A percentile compares a stretch with the other conserved stretches of the same genome.
phyloP scores from a whole-genome alignment of 495 filamentous ascomycete species.

The Astrocystis sublimbata region DNA sequence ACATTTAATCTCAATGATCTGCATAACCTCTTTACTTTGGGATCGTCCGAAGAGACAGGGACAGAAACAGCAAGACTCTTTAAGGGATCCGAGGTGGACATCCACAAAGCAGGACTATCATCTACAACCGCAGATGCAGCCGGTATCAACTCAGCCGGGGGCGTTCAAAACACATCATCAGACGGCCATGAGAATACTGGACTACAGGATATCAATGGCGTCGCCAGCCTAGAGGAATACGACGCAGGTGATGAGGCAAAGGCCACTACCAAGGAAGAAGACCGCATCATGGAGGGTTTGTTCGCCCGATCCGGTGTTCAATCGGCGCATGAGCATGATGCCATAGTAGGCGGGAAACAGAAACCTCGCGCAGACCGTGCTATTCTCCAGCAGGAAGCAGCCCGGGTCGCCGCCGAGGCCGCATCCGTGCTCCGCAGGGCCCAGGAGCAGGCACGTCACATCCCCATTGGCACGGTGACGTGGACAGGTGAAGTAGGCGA shows the following conservation, averaged over 20 bases:
- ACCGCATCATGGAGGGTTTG: conserved; percentile 80
- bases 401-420: conserved; percentile 73
- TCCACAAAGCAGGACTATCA: conserved; percentile 36
- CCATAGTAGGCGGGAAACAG: conserved; percentile 70
- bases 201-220: conserved; percentile 38
- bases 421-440: conserved; percentile 71
- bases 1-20: conserved; percentile 83
- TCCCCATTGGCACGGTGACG: conserved; percentile 82
- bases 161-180: conserved; percentile 33
- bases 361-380: conserved; percentile 65
- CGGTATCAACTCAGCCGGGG: background rate
- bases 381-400: conserved; percentile 79
- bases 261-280: conserved; percentile 42
- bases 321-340: conserved; percentile 83
- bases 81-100: conserved; percentile 69
- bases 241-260: conserved; percentile 40
- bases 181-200: conserved; percentile 32
- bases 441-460: conserved; percentile 64
- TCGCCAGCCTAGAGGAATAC: conserved; percentile 41
- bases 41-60: conserved; percentile 61
- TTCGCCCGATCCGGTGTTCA: conserved; percentile 84
- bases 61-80: conserved; percentile 88
- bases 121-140: conserved; percentile 15
- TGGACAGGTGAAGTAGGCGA: conserved; percentile 88
- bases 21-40: conserved; percentile 86